Conservation (phyloP, 495 filamentous ascomycete species). For the Pseudomonodictys pantanalensis region DNA sequence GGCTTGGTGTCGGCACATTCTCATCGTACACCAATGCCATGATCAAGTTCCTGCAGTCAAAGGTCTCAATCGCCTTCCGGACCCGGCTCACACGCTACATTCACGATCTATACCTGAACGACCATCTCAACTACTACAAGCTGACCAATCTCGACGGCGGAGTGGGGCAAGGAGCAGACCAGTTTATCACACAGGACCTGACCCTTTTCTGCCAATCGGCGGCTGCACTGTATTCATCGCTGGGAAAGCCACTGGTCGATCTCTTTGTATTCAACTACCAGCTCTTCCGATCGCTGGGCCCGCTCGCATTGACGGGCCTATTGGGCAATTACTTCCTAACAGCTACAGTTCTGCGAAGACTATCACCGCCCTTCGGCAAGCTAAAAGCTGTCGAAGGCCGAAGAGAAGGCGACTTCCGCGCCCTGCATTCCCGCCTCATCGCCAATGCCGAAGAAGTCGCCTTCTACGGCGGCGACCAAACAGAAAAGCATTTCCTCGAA, state of each 20-base stretch:
- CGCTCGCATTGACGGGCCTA: constrained; percentile 80
- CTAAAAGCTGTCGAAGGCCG: constrained; percentile 92
- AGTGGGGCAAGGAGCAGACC: constrained; percentile 86
- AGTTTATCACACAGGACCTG: constrained; percentile 97
- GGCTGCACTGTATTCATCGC: constrained; percentile 88
- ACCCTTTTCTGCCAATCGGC: constrained; percentile 91
- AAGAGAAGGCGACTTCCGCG: constrained; percentile 89
- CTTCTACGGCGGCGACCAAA: constrained; percentile 93
- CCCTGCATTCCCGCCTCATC: constrained; percentile 83
- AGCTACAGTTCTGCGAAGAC: constrained; percentile 75
- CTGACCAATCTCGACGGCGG: constrained; percentile 90
- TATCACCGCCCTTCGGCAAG: constrained; percentile 95
- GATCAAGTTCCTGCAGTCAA: constrained; percentile 97
- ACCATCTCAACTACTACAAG: constrained; percentile 94
- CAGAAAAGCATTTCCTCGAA: constrained; percentile 85
- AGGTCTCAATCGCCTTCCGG: constrained; percentile 97
- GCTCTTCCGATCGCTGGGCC: constrained; percentile 86
- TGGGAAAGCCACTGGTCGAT: constrained; percentile 95
- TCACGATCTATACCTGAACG: constrained; percentile 93
- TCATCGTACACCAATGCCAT: constrained; percentile 92
- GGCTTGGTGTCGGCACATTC: constrained; percentile 69
- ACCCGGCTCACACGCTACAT: constrained; percentile 95
- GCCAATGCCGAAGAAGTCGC: constrained; percentile 99
- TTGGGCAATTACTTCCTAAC: constrained; percentile 89
- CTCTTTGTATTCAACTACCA: constrained; percentile 97